phyloP scores from a whole-genome alignment of 225 moss, liverwort and hornwort species.

The Thuidium tamariscinum region DNA sequence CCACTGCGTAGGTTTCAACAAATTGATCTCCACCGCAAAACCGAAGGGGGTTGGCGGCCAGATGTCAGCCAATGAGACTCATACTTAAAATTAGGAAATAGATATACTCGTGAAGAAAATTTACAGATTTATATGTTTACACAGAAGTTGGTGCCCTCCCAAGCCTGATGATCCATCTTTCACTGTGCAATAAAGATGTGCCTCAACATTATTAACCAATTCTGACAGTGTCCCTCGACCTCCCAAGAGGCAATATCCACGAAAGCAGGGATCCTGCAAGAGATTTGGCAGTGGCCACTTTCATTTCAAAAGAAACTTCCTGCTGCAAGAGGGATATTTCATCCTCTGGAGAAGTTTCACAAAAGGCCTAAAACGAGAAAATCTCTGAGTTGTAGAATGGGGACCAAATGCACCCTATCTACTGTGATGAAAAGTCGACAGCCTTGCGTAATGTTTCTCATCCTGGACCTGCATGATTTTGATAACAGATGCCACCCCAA shows the following conservation, averaged over 20 bases:
- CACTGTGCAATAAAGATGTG: background rate
- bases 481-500: slow-evolving; percentile 82
- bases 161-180: background rate
- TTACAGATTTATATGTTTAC: background rate
- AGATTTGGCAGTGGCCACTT: background rate
- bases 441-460: slow-evolving; percentile 9
- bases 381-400: background rate
- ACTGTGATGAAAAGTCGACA: slow-evolving; percentile 5
- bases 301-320: background rate
- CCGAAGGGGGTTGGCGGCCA: no score
- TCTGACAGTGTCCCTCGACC: background rate
- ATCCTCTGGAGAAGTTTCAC: background rate
- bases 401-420: background rate
- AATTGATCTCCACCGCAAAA: background rate
- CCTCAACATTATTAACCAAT: background rate
- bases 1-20: background rate
- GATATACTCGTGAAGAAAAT: background rate
- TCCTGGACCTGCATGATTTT: slow-evolving; percentile 76
- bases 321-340: no score
- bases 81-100: background rate
- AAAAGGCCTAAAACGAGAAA: background rate
- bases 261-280: background rate
- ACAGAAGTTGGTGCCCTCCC: background rate
- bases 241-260: background rate
- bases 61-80: no score